A percentile compares a stretch with the other conserved stretches of the same genome.
These are phyloP conservation scores for Ordospora colligata DNA, from an alignment of 371 early-diverging fungal genomes.

Conservation along the genomic window DNA sequence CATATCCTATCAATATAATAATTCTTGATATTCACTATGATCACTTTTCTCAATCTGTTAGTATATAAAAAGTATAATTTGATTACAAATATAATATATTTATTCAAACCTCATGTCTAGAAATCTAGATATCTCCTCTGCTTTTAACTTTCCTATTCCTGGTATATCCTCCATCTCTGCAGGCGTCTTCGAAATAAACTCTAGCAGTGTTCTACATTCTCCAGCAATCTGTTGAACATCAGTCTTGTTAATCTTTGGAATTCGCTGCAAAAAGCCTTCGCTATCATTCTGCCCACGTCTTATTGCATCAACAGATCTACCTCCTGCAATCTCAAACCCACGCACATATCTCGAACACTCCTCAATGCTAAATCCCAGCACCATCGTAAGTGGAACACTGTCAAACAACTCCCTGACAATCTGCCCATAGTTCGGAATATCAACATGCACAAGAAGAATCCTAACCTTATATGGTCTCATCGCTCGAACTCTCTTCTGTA, in stretches of 20 bases:
- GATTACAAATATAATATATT: neutral
- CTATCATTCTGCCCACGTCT: constrained; percentile 19
- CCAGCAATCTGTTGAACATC: constrained; percentile 23
- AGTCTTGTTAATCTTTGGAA: constrained; percentile 46
- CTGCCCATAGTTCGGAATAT: constrained; percentile 33
- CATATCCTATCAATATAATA: no score
- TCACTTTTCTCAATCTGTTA: no score
- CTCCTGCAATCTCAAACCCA: constrained; percentile 36
- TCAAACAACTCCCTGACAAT: constrained; percentile 36
- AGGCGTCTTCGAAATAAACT: constrained; percentile 12
- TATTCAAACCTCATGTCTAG: constrained; percentile 34
- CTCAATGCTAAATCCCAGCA: constrained; percentile 42
- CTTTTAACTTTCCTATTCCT: constrained; percentile 35
- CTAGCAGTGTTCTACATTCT: constrained; percentile 6
- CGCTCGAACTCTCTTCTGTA: constrained; percentile 44
- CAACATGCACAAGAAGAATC: constrained; percentile 44
- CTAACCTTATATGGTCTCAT: constrained; percentile 41
- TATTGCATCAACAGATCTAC: constrained; percentile 28
- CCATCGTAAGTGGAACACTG: constrained; percentile 19
- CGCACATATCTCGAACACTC: constrained; percentile 50
- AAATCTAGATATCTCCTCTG: constrained; percentile 15
- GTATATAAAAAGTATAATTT: no score
- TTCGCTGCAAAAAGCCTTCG: constrained; percentile 37
- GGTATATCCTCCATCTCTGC: constrained; percentile 12
- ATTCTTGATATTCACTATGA: no score